phyloP scores from a whole-genome alignment of 1,284 basidiomycete genomes.

The Melampsora americana region DNA sequence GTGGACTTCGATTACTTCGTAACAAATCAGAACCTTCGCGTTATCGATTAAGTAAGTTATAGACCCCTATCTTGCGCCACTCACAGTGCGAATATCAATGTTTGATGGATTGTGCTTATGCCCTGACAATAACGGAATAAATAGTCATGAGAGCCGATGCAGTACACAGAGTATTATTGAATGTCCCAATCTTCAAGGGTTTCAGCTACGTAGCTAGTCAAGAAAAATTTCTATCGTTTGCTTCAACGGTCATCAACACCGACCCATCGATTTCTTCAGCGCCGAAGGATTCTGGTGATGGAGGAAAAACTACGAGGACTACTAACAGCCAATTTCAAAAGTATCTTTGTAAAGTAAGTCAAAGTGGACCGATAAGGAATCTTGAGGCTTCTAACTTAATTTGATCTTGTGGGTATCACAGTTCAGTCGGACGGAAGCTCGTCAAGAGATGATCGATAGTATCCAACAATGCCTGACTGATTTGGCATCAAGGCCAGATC shows the following conservation, averaged over 20 bases:
- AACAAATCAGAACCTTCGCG: conserved; percentile 37
- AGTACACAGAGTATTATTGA: conserved; percentile 33
- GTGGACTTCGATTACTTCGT: conserved; percentile 26
- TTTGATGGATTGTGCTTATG: not conserved
- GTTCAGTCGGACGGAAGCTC: conserved; percentile 33
- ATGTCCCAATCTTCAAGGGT: conserved; percentile 43
- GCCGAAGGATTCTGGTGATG: not conserved
- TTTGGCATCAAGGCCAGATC: not conserved
- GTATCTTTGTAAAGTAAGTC: conserved; percentile 39
- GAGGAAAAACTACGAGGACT: not conserved
- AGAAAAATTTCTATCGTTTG: conserved; percentile 41
- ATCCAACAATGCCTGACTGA: conserved; percentile 29
- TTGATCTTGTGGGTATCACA: conserved; percentile 1
- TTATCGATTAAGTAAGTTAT: conserved; percentile 33
- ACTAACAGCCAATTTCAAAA: conserved; percentile 36
- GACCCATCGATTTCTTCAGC: not conserved
- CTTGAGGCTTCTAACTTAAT: not conserved
- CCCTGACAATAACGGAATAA: not conserved
- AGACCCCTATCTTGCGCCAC: not conserved
- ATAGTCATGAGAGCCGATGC: conserved; percentile 44
- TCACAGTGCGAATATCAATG: not conserved
- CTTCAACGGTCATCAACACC: not conserved
- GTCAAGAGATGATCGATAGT: conserved; percentile 43
- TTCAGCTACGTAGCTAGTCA: conserved; percentile 35
- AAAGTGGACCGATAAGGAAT: not conserved